Percentiles rank a stretch among this genome's conserved stretches.
phyloP scores from a whole-genome alignment of 2,329 filamentous ascomycete species.

The Paradendryphiella salina region DNA sequence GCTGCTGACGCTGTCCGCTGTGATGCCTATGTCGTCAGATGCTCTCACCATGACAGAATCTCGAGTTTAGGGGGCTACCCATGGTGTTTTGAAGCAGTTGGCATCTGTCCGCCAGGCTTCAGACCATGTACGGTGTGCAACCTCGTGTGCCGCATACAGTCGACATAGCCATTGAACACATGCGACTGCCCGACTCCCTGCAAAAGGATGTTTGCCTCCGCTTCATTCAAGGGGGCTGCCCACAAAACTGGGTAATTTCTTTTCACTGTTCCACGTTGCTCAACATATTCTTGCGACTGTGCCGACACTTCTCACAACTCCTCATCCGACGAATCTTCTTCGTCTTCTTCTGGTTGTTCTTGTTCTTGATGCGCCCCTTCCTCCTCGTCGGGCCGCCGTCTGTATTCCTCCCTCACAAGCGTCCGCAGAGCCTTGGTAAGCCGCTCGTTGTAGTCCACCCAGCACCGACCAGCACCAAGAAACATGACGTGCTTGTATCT shows the following conservation, averaged over 20 bases:
- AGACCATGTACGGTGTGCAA: neutral
- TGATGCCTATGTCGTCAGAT: neutral
- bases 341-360: slow-evolving; percentile 5
- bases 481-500: slow-evolving; percentile 75
- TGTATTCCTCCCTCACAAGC: slow-evolving; percentile 65
- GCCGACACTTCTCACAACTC: slow-evolving; percentile 13
- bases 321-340: slow-evolving; percentile 9
- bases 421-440: slow-evolving; percentile 67
- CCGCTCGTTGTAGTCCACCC: slow-evolving; percentile 72
- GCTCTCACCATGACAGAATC: neutral
- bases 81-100: slow-evolving; percentile 6
- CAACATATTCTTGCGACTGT: neutral
- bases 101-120: slow-evolving; percentile 10
- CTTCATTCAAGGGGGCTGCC: neutral
- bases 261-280: neutral
- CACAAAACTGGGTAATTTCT: neutral
- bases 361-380: slow-evolving; percentile 1
- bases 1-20: neutral
- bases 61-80: neutral
- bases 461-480: slow-evolving; percentile 67
- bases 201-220: neutral
- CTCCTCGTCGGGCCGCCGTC: slow-evolving; percentile 52
- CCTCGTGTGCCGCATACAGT: neutral
- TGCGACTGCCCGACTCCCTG: neutral
- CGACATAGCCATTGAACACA: neutral